These are phyloP conservation scores for Dioszegia aurantiaca DNA, from an alignment of 768 basidiomycete genomes.

Conservation along the genomic window DNA sequence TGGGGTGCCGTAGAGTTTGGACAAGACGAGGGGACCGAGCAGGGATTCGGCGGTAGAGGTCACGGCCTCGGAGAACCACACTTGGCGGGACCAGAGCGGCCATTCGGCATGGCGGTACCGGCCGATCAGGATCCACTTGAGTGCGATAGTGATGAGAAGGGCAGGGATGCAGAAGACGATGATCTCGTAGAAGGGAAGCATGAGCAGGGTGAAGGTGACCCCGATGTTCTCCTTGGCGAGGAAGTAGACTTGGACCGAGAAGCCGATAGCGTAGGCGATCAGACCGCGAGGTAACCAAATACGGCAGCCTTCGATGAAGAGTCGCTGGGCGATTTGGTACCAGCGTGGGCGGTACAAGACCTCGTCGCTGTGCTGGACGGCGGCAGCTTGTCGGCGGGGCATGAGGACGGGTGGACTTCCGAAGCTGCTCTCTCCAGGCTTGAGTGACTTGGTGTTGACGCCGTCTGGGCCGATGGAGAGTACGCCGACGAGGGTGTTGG, in stretches of 20 bases:
- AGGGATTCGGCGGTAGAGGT: slow-evolving; percentile 5
- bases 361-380: background rate
- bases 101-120: slow-evolving; percentile 1
- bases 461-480: slow-evolving; percentile 3
- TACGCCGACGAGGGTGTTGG: slow-evolving; percentile 10
- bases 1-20: background rate
- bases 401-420: slow-evolving; percentile 6
- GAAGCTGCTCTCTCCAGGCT: slow-evolving; percentile 7
- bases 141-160: background rate
- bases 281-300: slow-evolving; percentile 1
- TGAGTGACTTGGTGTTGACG: background rate
- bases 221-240: background rate
- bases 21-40: background rate
- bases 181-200: background rate
- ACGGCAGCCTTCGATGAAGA: slow-evolving; percentile 2
- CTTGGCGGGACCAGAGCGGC: slow-evolving; percentile 7
- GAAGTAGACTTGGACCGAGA: background rate
- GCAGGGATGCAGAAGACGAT: slow-evolving; percentile 7
- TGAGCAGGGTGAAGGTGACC: background rate
- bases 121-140: slow-evolving; percentile 4
- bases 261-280: slow-evolving; percentile 5
- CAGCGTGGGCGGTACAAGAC: background rate
- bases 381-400: slow-evolving; percentile 3
- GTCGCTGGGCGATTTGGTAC: background rate
- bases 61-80: slow-evolving; percentile 7